Conservation (phyloP, 306 rosid species). For the Ormosia semicastrata region DNA sequence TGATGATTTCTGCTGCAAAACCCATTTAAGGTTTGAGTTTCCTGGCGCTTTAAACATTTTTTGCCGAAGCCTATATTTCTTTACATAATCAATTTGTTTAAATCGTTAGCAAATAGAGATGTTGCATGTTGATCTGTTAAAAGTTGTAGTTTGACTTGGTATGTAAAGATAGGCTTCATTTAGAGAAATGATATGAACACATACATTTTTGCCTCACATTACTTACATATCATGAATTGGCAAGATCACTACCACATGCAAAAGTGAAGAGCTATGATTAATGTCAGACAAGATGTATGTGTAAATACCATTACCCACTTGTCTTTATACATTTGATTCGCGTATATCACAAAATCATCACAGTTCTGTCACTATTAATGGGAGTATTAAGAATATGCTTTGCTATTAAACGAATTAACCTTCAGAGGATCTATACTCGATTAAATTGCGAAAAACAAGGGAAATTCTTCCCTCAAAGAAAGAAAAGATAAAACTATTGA, state of each 20-base stretch:
- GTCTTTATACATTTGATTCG: background rate
- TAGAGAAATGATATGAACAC: background rate
- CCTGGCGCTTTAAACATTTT: constrained; percentile 12
- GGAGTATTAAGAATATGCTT: background rate
- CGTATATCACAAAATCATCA: constrained; percentile 7
- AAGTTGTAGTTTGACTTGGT: background rate
- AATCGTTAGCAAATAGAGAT: background rate
- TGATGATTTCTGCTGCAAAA: constrained; percentile 82
- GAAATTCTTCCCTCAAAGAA: background rate
- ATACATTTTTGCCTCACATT: background rate
- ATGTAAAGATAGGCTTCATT: background rate
- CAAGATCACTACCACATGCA: background rate
- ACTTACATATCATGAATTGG: background rate
- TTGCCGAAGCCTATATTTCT: background rate
- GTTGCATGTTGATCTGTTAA: background rate
- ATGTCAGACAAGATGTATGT: background rate
- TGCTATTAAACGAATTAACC: background rate
- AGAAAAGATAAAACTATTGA: background rate
- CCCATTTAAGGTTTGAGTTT: constrained; percentile 46
- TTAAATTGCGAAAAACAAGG: background rate
- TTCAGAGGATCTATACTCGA: background rate
- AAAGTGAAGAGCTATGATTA: background rate
- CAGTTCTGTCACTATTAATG: background rate
- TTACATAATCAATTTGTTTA: background rate
- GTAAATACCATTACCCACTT: background rate